Evolutionary conservation across 805 yeast genomes (phyloP).

Genomic region (Candida vaughaniae): DNA sequence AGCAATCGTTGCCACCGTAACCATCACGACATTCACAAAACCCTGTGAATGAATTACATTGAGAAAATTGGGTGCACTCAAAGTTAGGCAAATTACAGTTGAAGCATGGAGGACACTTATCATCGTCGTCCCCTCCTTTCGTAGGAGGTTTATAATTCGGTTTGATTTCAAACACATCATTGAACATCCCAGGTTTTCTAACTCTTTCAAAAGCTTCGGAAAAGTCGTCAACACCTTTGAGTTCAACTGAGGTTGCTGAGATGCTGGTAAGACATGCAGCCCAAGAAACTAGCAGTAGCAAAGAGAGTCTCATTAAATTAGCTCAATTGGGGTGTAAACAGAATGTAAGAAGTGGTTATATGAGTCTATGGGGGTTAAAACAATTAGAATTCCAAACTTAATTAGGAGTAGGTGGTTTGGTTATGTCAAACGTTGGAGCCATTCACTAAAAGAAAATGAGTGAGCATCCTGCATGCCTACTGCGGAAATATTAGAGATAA

Average conservation of each 20-base stretch:
- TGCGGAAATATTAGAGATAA: neutral
- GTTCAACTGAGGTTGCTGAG: constrained; percentile 1
- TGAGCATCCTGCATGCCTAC: neutral
- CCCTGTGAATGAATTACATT: constrained; percentile 87
- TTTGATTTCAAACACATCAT: constrained; percentile 21
- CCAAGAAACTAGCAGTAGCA: neutral
- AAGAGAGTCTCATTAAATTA: constrained; percentile 1
- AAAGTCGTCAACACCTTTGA: constrained; percentile 6
- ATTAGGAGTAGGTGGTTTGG: too few relatives aligned
- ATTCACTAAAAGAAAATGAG: neutral
- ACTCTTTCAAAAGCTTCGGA: constrained; percentile 9
- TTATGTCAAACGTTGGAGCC: too few relatives aligned
- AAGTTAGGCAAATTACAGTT: constrained; percentile 92
- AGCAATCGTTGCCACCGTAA: constrained; percentile 91
- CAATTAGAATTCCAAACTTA: too few relatives aligned
- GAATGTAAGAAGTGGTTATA: too few relatives aligned
- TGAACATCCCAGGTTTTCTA: constrained; percentile 11
- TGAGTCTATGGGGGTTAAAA: neutral
- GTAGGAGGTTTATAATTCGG: constrained; percentile 11
- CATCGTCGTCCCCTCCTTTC: constrained; percentile 17
- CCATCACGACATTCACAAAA: constrained; percentile 91
- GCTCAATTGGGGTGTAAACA: neutral
- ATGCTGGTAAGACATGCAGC: neutral
- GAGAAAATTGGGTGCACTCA: constrained; percentile 84
- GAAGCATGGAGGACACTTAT: constrained; percentile 85